phyloP scores from a whole-genome alignment of 805 yeast genomes.

The Spathaspora girioi region DNA sequence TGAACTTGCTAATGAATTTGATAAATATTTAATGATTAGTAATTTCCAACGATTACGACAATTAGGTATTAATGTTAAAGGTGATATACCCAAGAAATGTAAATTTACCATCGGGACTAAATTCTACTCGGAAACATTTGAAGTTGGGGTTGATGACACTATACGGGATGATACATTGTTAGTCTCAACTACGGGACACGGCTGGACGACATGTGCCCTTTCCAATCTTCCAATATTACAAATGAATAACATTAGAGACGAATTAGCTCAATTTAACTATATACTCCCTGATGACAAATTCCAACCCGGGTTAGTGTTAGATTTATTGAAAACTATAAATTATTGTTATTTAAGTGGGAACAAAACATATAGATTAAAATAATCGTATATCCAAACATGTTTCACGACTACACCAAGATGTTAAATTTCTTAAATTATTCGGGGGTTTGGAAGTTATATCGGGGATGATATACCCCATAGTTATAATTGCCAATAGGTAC shows the following conservation, averaged over 20 bases:
- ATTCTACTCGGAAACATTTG: conserved; percentile 31
- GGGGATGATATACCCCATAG: conserved; percentile 51
- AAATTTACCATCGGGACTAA: conserved; percentile 24
- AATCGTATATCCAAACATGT: conserved; percentile 25
- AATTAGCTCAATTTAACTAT: conserved; percentile 27
- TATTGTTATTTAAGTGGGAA: conserved; percentile 39
- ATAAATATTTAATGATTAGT: conserved; percentile 19
- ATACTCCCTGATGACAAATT: conserved; percentile 9
- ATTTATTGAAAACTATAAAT: conserved; percentile 19
- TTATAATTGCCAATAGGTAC: conserved; percentile 51
- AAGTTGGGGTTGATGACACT: conserved; percentile 11
- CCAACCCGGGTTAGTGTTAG: conserved; percentile 8
- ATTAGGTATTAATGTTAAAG: not conserved
- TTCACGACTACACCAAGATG: conserved; percentile 30
- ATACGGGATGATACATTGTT: conserved; percentile 13
- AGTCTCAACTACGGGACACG: conserved; percentile 28
- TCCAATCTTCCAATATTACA: conserved; percentile 35
- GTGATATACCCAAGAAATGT: conserved; percentile 14
- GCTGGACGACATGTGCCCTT: conserved; percentile 35
- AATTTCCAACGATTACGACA: conserved; percentile 9
- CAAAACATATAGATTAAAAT: conserved; percentile 18
- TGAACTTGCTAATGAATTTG: conserved; percentile 12
- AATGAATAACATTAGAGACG: conserved; percentile 29
- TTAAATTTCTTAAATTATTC: conserved; percentile 15
- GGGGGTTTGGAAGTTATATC: conserved; percentile 49